These are phyloP conservation scores for Skeletonema costatum DNA, from an alignment of 108 stramenopile genomes.

Conservation along the genomic window DNA sequence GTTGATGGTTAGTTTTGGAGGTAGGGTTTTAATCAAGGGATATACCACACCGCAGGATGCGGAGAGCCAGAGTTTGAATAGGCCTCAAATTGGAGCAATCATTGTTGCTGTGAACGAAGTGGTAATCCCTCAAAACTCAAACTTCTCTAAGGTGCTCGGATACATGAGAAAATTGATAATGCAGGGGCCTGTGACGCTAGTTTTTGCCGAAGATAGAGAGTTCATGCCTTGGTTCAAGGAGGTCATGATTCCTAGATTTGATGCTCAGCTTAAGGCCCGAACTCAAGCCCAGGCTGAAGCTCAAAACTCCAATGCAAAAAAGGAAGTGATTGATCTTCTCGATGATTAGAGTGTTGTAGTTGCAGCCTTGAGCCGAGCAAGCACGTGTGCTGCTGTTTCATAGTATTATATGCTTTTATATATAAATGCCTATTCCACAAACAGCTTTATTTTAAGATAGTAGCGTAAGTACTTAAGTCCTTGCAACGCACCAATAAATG, in stretches of 20 bases:
- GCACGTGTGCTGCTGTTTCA: background rate
- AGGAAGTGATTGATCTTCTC: background rate
- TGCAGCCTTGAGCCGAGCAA: background rate
- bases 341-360: background rate
- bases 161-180: conserved; percentile 23
- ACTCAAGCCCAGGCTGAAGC: background rate
- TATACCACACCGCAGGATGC: background rate
- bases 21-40: conserved; percentile 49
- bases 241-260: conserved; percentile 9
- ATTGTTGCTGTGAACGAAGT: conserved; percentile 59
- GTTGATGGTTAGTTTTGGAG: conserved; percentile 18
- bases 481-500: too few relatives aligned
- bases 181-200: conserved; percentile 11
- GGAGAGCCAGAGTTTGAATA: background rate
- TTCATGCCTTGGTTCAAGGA: conserved; percentile 31
- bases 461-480: too few relatives aligned
- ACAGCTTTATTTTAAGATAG: too few relatives aligned
- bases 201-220: conserved; percentile 41
- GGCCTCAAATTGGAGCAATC: conserved; percentile 58
- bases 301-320: background rate
- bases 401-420: background rate
- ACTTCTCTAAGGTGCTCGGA: conserved; percentile 13
- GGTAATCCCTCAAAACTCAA: conserved; percentile 9
- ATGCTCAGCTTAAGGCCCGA: background rate
- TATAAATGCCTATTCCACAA: background rate